Conservation (phyloP, 129 eudicot genomes). For the Pulicaria dysenterica region DNA sequence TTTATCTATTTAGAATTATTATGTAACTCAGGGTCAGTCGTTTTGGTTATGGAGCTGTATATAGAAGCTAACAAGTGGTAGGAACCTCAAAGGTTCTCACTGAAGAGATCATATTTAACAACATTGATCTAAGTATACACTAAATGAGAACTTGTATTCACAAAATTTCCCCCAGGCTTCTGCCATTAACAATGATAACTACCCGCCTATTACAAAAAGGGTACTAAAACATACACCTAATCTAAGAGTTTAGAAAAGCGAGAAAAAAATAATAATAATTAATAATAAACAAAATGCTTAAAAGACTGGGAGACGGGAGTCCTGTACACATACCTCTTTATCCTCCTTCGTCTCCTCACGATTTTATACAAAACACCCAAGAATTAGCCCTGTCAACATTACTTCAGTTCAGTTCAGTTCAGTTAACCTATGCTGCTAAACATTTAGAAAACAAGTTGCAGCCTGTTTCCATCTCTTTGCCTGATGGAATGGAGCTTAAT, state of each 20-base stretch:
- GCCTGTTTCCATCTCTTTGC: constrained; percentile 38
- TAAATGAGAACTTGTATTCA: constrained; percentile 49
- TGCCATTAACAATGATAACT: constrained; percentile 50
- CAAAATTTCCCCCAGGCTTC: constrained; percentile 66
- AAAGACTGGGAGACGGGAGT: constrained; percentile 43
- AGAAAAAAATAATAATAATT: constrained; percentile 21
- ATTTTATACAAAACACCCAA: constrained; percentile 62
- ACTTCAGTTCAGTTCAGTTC: constrained; percentile 22
- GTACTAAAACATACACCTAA: constrained; percentile 54
- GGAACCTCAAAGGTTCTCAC: neutral
- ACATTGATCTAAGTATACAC: constrained; percentile 44
- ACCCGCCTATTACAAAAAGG: constrained; percentile 49
- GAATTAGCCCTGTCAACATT: constrained; percentile 47
- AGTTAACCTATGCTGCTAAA: constrained; percentile 25
- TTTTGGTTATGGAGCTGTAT: neutral
- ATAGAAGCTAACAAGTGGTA: constrained; percentile 16
- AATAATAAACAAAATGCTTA: neutral
- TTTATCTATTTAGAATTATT: no score
- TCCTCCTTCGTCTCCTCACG: constrained; percentile 52
- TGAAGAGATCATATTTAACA: constrained; percentile 13
- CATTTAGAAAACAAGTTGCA: constrained; percentile 26
- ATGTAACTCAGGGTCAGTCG: no score
- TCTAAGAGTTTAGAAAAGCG: constrained; percentile 43
- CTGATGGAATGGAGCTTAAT: constrained; percentile 39
- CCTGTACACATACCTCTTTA: constrained; percentile 72